Evolutionary conservation across 2,329 filamentous ascomycete genomes (phyloP).

Genomic region (Apiospora pterosperma): DNA sequence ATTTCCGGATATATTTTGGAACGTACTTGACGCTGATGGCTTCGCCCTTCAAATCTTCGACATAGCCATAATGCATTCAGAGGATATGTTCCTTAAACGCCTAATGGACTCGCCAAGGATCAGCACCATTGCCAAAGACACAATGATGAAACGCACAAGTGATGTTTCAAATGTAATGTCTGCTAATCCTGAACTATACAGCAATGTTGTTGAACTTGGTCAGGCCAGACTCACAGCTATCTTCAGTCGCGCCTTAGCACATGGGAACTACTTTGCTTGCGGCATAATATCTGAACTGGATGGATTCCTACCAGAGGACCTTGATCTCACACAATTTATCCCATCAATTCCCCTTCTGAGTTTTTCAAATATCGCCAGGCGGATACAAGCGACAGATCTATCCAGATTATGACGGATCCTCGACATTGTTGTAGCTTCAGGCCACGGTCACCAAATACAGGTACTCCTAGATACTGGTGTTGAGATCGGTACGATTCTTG

Average conservation of each 20-base stretch:
- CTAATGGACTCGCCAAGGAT: not conserved
- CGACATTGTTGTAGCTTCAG: no score
- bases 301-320: not conserved
- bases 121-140: not conserved
- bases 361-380: no score
- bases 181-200: no score
- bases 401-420: no score
- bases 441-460: no score
- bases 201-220: no score
- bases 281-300: not conserved
- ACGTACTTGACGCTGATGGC: not conserved
- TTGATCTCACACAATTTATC: not conserved
- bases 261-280: not conserved
- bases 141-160: not conserved
- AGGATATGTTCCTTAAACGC: not conserved
- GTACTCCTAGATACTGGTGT: no score
- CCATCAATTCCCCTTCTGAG: not conserved
- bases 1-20: not conserved
- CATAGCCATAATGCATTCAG: not conserved
- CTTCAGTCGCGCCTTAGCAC: not conserved
- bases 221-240: not conserved
- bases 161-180: no score
- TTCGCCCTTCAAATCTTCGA: not conserved
- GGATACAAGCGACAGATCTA: no score
- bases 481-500: no score